phyloP scores from a whole-genome alignment of 116 monocot genomes.

The Papilionanthe hybrid region DNA sequence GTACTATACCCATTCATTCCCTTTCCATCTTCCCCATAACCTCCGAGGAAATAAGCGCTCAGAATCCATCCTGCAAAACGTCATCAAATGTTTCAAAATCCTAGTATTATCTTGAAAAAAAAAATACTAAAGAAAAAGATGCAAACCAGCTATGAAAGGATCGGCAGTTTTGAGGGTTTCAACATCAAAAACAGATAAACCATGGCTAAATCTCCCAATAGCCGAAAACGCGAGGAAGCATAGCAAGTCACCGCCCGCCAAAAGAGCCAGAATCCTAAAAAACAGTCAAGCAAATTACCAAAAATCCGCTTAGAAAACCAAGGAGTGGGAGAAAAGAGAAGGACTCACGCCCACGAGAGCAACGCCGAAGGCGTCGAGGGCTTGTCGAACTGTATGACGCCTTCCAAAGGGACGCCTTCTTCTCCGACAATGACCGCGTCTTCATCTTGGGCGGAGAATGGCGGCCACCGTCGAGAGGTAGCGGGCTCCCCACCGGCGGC shows the following conservation, averaged over 20 bases:
- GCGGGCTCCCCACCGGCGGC: slow-evolving; percentile 12
- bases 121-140: neutral
- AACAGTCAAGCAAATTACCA: neutral
- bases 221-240: slow-evolving; percentile 78
- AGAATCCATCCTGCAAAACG: slow-evolving; percentile 66
- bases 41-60: slow-evolving; percentile 77
- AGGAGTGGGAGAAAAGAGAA: neutral
- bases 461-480: neutral
- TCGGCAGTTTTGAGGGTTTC: slow-evolving; percentile 74
- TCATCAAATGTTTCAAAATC: neutral
- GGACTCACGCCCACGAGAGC: slow-evolving; percentile 36
- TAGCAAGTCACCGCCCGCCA: slow-evolving; percentile 67
- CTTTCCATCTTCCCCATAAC: slow-evolving; percentile 68
- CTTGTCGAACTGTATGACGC: slow-evolving; percentile 52
- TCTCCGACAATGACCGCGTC: slow-evolving; percentile 21
- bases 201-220: slow-evolving; percentile 79
- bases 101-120: neutral
- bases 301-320: neutral
- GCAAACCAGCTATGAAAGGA: slow-evolving; percentile 73
- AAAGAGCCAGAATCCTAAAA: slow-evolving; percentile 61
- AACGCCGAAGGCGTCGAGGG: slow-evolving; percentile 22
- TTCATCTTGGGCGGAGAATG: slow-evolving; percentile 2
- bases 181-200: slow-evolving; percentile 44
- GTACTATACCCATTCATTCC: slow-evolving; percentile 57
- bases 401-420: slow-evolving; percentile 49